phyloP scores from a whole-genome alignment of 2,329 filamentous ascomycete species.

The Atkinsonella texensis region DNA sequence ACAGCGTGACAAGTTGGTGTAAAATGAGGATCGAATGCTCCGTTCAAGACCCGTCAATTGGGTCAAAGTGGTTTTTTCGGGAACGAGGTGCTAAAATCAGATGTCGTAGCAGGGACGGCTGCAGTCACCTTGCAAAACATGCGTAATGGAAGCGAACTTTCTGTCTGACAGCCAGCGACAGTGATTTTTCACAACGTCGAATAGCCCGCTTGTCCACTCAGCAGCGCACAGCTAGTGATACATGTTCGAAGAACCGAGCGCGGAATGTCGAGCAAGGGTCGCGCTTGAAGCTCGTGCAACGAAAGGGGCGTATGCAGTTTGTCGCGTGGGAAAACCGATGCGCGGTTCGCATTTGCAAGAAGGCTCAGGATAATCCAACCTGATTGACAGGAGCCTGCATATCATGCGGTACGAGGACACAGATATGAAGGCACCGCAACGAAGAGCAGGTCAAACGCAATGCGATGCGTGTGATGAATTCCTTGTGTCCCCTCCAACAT shows the following conservation, averaged over 20 bases:
- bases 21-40: too few species aligned
- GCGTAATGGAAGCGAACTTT: neutral
- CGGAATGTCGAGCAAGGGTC: neutral
- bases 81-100: neutral
- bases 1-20: too few species aligned
- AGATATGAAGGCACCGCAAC: neutral
- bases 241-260: neutral
- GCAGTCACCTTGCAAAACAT: neutral
- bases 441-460: neutral
- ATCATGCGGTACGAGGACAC: neutral
- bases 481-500: neutral
- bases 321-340: neutral
- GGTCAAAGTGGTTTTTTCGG: too few species aligned
- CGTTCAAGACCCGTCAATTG: too few species aligned
- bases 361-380: too few species aligned
- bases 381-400: neutral
- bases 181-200: neutral
- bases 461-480: neutral
- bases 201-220: neutral
- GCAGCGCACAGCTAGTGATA: neutral
- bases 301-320: neutral
- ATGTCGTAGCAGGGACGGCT: neutral
- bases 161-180: neutral
- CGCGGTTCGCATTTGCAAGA: neutral
- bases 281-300: constrained; percentile 1